Evolutionary conservation across 1,284 basidiomycete genomes (phyloP), one percentile per base, ranked within the genome.

Genomic region (Stereum hirsutum): DNA sequence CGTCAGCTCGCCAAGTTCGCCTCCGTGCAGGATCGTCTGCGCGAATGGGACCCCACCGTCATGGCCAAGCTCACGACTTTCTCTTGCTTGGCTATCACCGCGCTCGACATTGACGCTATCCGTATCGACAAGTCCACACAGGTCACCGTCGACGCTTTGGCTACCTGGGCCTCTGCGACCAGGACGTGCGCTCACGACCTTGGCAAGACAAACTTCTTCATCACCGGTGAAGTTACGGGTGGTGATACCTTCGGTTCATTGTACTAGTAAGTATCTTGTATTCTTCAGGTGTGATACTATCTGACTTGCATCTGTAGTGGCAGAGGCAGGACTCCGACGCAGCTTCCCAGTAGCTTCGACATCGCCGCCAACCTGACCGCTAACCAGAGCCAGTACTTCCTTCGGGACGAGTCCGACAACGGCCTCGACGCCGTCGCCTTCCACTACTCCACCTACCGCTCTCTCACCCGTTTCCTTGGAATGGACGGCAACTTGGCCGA

Each of bases 71-170:
- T 95, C 36, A 69, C 82, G 50, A 66, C 69, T 32, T 91, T 93
- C 57, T 73, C 83, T 2, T 94, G 90, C 64, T 75, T 95, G 71
- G 76, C 80, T 31, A 86, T 94, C 60, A 77, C 79, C 43, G 84
- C 89, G 0, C 75, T 94, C 37, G 91, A 94, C 57, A 71, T 94
- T 51, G 91, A 95, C 57, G 90, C 81, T 46, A 92, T 95, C 58
- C 90, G 91, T 66, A 82, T 95, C 65, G 91, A 94, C 63, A 95
- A 95, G 63, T 79, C 90, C 21, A 94, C 89, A 0, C 91, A 95
- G 60, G 77, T 94, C 48, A 89, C 89, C 2, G 78, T 93, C 7
- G 80, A 84, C 47, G 86, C 84, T 2, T 70, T 93, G 39, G 72
- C 87, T 6, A 57, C 70, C 1, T 94, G 91, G 91, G 68, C 86